A percentile compares a stretch with the other conserved stretches of the same genome.
phyloP scores from a whole-genome alignment of 371 early-diverging fungal species.

The Mucor ambiguus region DNA sequence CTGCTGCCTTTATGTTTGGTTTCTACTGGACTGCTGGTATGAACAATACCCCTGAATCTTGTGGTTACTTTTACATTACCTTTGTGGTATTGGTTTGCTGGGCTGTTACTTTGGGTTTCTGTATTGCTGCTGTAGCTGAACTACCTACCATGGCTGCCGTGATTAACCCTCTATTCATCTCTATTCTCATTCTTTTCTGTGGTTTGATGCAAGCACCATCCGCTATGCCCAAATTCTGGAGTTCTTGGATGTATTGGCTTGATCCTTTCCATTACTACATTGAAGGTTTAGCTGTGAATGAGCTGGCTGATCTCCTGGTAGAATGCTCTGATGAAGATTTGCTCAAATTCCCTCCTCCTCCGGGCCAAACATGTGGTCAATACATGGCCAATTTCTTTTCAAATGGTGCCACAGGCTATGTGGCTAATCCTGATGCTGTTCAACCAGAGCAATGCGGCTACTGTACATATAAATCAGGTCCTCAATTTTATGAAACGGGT shows the following conservation, averaged over 20 bases:
- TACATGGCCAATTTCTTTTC: conserved; percentile 56
- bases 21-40: conserved; percentile 70
- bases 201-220: conserved; percentile 62
- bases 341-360: conserved; percentile 53
- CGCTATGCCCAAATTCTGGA: conserved; percentile 71
- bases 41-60: conserved; percentile 35
- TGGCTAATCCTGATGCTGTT: conserved; percentile 51
- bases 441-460: conserved; percentile 55
- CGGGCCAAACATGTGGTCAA: conserved; percentile 57
- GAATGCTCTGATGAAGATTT: conserved; percentile 52
- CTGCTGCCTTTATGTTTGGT: conserved; percentile 52
- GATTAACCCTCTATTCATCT: conserved; percentile 63
- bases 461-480: conserved; percentile 57
- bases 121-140: conserved; percentile 29
- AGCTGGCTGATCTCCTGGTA: conserved; percentile 50
- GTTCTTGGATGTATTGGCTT: conserved; percentile 70
- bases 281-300: conserved; percentile 68
- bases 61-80: conserved; percentile 59
- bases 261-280: conserved; percentile 62
- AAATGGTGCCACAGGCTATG: conserved; percentile 50
- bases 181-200: conserved; percentile 63
- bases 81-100: conserved; percentile 56
- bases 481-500: conserved; percentile 51
- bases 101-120: conserved; percentile 59
- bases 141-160: conserved; percentile 61